Evolutionary conservation across 257 asterid genomes (phyloP), one percentile per base, ranked within the genome.

Genomic region (Solanum chiquidenum): DNA sequence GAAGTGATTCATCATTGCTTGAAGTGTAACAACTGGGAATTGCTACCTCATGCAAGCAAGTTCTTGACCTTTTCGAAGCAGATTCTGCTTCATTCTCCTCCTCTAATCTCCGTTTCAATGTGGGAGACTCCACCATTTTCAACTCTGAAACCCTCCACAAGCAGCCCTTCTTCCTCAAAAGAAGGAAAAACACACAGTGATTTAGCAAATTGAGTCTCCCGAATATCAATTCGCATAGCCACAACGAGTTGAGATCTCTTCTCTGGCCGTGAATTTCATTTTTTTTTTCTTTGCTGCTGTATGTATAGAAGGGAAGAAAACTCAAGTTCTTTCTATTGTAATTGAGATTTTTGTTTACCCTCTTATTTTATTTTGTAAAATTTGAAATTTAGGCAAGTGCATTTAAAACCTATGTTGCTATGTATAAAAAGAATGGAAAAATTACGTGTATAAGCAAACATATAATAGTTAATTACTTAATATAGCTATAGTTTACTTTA

Each of bases 11-110:
- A 37, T 96, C 95, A 83, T 92, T 95, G 72, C 29, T 91, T 12
- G 92, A 60, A 85, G 66, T 77, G 82, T 94, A 95, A 60, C 89
- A 96, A 27, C 90, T 93, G 2, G 99, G 98, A 72, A 97, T 94
- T 44, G 99, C 99, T 79, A 97, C 99, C 94, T 97, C 99, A 86
- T 97, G 99, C 46, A 97, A 95, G n/a, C 99, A 97, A 77, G 98
- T 93, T 66, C 95, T 88, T 10, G 94, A 76, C 92, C 90, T 92
- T 93, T 95, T 95, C 0, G 94, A 12, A 13, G 91, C 91, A 27
- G 92, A 91, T 25, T 12, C 34, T 75, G 83, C 60, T 21, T 40
- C 60, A 16, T 44, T 29, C 13, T 14, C 64, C 4, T n/a, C 38
- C 25, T 79, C 66, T 79, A 44, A 35, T 79, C 3, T 79, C 38